A percentile compares a stretch with the other conserved stretches of the same genome.
Evolutionary conservation across 2,329 filamentous ascomycete genomes (phyloP).

Genomic region (Raffaelea arxii): DNA sequence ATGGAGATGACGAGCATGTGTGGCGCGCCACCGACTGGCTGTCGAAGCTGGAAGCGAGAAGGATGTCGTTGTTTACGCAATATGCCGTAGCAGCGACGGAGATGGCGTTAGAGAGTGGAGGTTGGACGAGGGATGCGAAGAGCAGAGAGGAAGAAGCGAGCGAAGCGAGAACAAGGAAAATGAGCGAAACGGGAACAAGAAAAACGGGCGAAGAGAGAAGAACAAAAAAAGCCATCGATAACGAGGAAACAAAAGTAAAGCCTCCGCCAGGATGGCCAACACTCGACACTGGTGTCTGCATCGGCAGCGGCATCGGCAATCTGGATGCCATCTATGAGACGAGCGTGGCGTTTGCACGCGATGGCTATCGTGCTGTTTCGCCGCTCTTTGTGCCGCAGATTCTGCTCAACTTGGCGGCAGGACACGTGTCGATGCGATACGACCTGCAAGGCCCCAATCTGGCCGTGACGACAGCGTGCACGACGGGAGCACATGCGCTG

Average conservation of each 20-base stretch:
- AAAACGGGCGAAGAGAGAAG: background rate
- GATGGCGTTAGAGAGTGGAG: constrained; percentile 77
- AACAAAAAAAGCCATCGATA: background rate
- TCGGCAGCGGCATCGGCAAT: constrained; percentile 93
- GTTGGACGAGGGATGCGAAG: constrained; percentile 51
- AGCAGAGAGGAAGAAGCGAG: constrained; percentile 22
- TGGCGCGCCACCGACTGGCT: constrained; percentile 49
- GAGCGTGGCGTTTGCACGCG: constrained; percentile 63
- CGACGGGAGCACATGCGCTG: constrained; percentile 88
- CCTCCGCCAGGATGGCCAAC: too few species aligned
- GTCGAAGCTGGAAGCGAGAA: constrained; percentile 47
- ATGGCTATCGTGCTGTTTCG: constrained; percentile 84
- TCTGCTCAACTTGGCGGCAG: constrained; percentile 89
- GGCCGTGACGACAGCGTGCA: constrained; percentile 87
- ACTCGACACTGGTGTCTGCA: constrained; percentile 83
- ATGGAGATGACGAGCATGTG: constrained; percentile 20
- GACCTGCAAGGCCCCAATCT: constrained; percentile 89
- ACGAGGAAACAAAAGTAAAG: too few species aligned
- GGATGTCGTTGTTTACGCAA: constrained; percentile 86
- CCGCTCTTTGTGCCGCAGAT: constrained; percentile 89
- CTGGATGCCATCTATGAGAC: constrained; percentile 84
- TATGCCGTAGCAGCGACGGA: constrained; percentile 80
- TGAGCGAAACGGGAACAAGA: background rate
- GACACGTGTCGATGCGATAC: constrained; percentile 88
- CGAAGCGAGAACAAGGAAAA: constrained; percentile 59